Evolutionary conservation across 208 protist species (phyloP).

Genomic region (Tetramitus jugosus): DNA sequence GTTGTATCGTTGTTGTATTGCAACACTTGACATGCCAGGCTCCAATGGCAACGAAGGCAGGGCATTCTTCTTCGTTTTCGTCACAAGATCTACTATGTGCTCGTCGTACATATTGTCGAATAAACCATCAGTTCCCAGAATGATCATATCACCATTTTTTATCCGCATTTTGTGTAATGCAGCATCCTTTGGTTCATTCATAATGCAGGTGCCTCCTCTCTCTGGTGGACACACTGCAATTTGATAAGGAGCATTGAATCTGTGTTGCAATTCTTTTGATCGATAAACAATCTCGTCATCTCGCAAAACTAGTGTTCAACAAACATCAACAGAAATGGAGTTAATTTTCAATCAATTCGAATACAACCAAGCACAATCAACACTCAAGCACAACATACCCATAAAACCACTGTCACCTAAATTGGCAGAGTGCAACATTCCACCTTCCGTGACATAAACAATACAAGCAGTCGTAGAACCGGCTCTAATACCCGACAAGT

Average conservation of each 20-base stretch:
- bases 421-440: not conserved
- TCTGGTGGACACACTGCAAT: conserved; percentile 65
- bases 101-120: conserved; percentile 73
- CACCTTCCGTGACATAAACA: not conserved
- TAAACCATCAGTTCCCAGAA: conserved; percentile 78
- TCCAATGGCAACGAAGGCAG: not conserved
- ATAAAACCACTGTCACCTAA: not conserved
- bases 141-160: conserved; percentile 74
- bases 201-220: not conserved
- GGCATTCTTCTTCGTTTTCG: not conserved
- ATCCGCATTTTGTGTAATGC: conserved; percentile 57
- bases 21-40: too few species aligned
- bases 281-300: conserved; percentile 48
- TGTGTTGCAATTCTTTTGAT: conserved; percentile 70
- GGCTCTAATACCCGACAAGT: not conserved
- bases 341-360: too few species aligned
- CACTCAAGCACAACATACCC: not conserved
- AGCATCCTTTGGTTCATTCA: conserved; percentile 28
- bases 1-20: too few species aligned
- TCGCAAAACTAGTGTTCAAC: not conserved
- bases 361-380: too few species aligned
- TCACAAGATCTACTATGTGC: not conserved
- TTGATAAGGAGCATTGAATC: conserved; percentile 82
- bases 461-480: not conserved
- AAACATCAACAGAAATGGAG: too few species aligned